Evolutionary conservation across 192 early-diverging fungal genomes (phyloP).

Genomic region (Gamsiella multidivaricata): DNA sequence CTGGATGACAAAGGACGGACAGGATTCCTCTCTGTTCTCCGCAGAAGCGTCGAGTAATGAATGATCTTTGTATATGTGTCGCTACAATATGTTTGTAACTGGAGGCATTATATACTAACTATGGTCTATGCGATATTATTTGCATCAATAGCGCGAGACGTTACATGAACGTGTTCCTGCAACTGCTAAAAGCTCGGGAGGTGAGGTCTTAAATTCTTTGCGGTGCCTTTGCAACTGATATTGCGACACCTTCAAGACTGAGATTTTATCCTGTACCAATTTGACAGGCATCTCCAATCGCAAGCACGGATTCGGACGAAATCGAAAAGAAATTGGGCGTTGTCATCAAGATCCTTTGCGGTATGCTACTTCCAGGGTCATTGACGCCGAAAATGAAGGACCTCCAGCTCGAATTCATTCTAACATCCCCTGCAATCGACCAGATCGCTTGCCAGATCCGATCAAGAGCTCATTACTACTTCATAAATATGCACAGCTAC

Average conservation of each 20-base stretch:
- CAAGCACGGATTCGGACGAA: constrained; percentile 54
- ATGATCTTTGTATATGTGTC: neutral
- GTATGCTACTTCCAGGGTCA: constrained; percentile 32
- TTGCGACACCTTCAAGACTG: too few relatives aligned
- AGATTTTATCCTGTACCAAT: neutral
- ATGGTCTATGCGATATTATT: neutral
- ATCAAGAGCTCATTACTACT: constrained; percentile 70
- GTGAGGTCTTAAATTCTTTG: constrained; percentile 26
- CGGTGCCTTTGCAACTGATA: too few relatives aligned
- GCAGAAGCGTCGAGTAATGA: constrained; percentile 71
- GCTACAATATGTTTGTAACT: too few relatives aligned
- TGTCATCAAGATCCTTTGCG: constrained; percentile 65
- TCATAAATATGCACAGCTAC: constrained; percentile 75
- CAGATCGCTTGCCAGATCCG: constrained; percentile 73
- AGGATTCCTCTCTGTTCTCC: constrained; percentile 82
- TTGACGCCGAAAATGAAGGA: constrained; percentile 7
- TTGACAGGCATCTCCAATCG: constrained; percentile 6
- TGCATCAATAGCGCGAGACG: constrained; percentile 60
- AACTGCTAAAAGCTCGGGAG: constrained; percentile 71
- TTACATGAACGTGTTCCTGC: constrained; percentile 69
- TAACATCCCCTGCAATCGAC: neutral
- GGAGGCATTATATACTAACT: too few relatives aligned
- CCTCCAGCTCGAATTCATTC: too few relatives aligned
- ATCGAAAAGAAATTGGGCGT: constrained; percentile 61
- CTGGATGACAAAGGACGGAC: constrained; percentile 75